Base-by-base conservation (phyloP, 2,329 filamentous ascomycete genomes). In the Tolypocladium amazonense region DNA sequence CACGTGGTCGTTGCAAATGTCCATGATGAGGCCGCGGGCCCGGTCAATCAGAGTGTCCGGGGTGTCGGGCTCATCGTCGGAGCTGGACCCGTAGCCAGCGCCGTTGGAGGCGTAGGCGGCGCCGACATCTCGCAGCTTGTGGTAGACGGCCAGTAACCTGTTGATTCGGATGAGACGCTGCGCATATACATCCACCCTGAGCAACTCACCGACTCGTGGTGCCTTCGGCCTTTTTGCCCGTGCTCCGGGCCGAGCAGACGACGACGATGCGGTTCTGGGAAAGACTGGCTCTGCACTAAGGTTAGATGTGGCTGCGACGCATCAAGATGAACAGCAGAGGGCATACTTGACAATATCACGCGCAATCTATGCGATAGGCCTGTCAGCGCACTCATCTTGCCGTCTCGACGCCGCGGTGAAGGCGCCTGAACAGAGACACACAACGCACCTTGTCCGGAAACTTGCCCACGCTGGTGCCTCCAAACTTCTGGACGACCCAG, bases 401-500 rank as follows among this genome's bases (percentile, higher is more conserved):
- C 27, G 15, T 6, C 7, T 8, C 50, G 30, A 35, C 5, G 30
- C 30, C 20, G 50, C 50, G 9, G 2, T 14, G 30, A 20, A 14
- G 27, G 15, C 25, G 47, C 25, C 27, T 50, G 18, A 12, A 47
- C 35, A n/a, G 39, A 45, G 27, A 35, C 12, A 56, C 15, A 30
- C 35, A 41, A 74, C 76, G 61, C 69, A 82, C 80, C 75, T 88
- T 88, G 66, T 84, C 82, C 58, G 92, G 88, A 69, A 96, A 96
- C 76, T 97, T 97, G 67, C 93, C 94, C 57, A 97, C 89, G 71
- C 90, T 96, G 58, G 93, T 99, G 57, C 93, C 93, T 63, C 92
- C 92, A 73, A 96, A 96, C 75, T 97, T 97, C 73, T 96, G 92
- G 57, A 97, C 89, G 37, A 96, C 81, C 92, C 92, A 96, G 65